Percentiles rank a stretch among this genome's conserved stretches.
Conservation (phyloP, 2,329 filamentous ascomycete genomes). For the Xylogone sp. region DNA sequence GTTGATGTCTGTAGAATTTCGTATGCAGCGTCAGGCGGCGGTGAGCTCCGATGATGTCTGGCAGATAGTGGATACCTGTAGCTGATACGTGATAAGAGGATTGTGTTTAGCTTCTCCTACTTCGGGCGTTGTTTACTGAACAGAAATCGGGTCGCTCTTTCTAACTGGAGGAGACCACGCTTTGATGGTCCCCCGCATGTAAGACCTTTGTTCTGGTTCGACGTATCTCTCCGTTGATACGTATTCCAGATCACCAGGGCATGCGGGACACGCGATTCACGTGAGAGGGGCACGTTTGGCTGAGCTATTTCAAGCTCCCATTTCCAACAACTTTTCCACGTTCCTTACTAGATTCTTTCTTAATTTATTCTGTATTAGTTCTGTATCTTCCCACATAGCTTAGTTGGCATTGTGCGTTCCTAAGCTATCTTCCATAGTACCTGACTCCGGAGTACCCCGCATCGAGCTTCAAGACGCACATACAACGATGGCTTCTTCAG, state of each 20-base stretch:
- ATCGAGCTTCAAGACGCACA: background rate
- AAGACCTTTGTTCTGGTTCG: background rate
- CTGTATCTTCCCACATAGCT: background rate
- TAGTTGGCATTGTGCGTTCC: too few species aligned
- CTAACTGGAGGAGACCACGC: too few species aligned
- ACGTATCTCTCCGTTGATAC: too few species aligned
- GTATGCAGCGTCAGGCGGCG: background rate
- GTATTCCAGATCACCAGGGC: background rate
- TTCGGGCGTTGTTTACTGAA: background rate
- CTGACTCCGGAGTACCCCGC: conserved; percentile 5
- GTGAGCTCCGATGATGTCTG: background rate
- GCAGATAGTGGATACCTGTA: background rate
- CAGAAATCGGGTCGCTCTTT: background rate
- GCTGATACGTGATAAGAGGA: background rate
- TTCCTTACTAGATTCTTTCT: background rate
- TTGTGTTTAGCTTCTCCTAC: background rate
- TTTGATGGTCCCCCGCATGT: background rate
- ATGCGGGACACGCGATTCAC: background rate
- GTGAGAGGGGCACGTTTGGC: background rate
- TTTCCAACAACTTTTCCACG: background rate
- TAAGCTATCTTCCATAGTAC: background rate
- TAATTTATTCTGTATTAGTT: too few species aligned
- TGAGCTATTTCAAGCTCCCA: background rate
- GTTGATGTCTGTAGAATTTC: too few species aligned
- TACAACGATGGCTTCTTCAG: conserved; percentile 19